These are phyloP conservation scores for Saccharomycopsis fibuligera DNA, from an alignment of 805 yeast genomes.

Conservation along the genomic window DNA sequence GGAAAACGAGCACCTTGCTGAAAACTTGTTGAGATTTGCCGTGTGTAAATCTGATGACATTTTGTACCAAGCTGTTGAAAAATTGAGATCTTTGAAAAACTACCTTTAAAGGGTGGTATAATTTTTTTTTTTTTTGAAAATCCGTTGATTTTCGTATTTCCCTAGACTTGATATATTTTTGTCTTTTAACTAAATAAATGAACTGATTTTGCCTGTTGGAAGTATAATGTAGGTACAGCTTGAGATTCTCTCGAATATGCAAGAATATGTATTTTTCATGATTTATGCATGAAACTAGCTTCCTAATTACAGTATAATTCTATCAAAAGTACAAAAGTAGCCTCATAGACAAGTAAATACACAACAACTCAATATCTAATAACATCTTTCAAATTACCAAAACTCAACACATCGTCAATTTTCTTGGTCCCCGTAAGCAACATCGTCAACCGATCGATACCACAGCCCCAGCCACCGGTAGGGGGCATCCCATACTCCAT, in stretches of 20 bases:
- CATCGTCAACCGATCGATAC: constrained; percentile 94
- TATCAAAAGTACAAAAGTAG: too few species aligned
- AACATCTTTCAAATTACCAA: constrained; percentile 71
- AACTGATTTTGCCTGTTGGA: neutral
- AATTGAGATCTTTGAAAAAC: constrained; percentile 63
- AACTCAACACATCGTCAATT: constrained; percentile 69
- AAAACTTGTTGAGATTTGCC: constrained; percentile 85
- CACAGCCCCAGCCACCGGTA: constrained; percentile 99
- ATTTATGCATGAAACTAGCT: too few species aligned
- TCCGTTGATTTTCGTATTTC: neutral
- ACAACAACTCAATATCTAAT: constrained; percentile 53
- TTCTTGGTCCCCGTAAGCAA: constrained; percentile 55
- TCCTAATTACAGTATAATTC: too few species aligned
- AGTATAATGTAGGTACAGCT: neutral
- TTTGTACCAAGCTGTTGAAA: constrained; percentile 73
- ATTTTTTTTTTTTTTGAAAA: neutral
- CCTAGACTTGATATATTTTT: neutral
- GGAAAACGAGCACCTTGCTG: constrained; percentile 68
- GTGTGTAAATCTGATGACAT: constrained; percentile 88
- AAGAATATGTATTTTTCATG: neutral
- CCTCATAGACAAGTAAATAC: too few species aligned
- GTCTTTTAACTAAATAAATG: neutral
- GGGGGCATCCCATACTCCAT: constrained; percentile 97
- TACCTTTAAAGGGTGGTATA: constrained; percentile 25
- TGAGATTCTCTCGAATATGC: too few species aligned